Evolutionary conservation across 331 rosid genomes (phyloP), one percentile per base, ranked within the genome.

Genomic region (Telfairia occidentalis): DNA sequence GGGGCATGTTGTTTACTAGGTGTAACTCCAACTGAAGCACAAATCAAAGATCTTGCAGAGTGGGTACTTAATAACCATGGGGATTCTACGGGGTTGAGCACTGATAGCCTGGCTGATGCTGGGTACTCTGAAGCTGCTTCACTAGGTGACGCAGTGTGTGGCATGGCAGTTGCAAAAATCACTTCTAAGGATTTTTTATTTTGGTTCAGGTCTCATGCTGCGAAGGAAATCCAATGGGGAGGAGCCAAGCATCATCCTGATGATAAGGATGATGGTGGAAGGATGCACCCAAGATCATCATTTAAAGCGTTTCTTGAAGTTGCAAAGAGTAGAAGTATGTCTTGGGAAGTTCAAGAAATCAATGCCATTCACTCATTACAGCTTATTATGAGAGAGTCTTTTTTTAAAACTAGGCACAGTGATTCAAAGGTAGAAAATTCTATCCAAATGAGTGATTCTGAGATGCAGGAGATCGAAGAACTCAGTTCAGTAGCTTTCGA

Each of bases 151-250:
- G 90, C 90, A 2, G 92, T 92, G 69, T 90, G 96, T 79, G 96
- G 96, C 75, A 82, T 90, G 89, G 90, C 96, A 34, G 72, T 85
- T 7, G 96, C 96, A 35, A 82, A 83, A 81, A 85, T 90, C 78
- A 78, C 70, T 43, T 69, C 82, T 4, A 86, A 82, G 18, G 89
- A 92, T 86, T 87, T 87, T 84, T 72, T 92, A 83, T 92, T 92
- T 82, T 92, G 98, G 98, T 92, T 89, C 77, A 80, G 96, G 74
- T 89, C 96, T 70, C 96, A 89, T 76, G 80, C 81, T 19, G 96
- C 96, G 19, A 83, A 85, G 82, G 96, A 90, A 84, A 60, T 87
- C 48, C 84, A 84, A 53, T 90, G 96, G 98, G 96, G 96, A 76
- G 96, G 92, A 80, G 92, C 98, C 32, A 92, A 90, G 82, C 91